Base-by-base conservation (phyloP, 2,329 filamentous ascomycete genomes). In the Fusarium secorum region DNA sequence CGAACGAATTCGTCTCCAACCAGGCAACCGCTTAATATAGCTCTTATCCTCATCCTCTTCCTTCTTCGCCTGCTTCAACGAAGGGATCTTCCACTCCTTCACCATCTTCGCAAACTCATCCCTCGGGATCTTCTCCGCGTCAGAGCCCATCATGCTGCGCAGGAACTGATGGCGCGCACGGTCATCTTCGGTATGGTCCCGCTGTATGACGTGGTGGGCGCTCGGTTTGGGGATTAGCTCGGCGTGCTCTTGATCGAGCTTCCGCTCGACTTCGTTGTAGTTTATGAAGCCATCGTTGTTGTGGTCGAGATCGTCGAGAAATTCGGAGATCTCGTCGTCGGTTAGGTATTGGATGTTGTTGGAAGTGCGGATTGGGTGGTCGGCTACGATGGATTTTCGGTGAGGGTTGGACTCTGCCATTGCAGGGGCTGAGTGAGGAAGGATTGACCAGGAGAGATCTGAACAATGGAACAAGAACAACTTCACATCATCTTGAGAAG, bases 251-350 rank as follows among this genome's bases (percentile, higher is more conserved):
- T 85, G 76, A 42, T 88, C 85, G 4, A 89, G 81, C 66, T 87
- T 87, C 8, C 78, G 79, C 71, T 87, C 86, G 33, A 88, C 73
- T 68, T 88, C 86, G 57, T 76, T 75, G 72, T 87, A 87, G 60
- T 85, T 83, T 61, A 89, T 85, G 70, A 78, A 79, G 17, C 86
- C 86, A 74, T 88, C 83, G 24, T 81, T 80, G 64, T 88, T 81
- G 66, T 82, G 81, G 71, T 88, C 86, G 6, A 89, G 78, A 33
- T 85, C 84, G 62, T 87, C 80, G 42, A 89, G 79, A 57, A 89
- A 89, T 7, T 80, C 74, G 11, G 83, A 76, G 49, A 88, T 85
- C 71, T 89, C 86, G 11, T 84, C 79, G 53, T 87, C 81, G 48
- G 76, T 80, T 48, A 85, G 78, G 49, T 79, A 82, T 42, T 77